These are phyloP conservation scores for Aspergillus sp. DNA, from an alignment of 2,329 filamentous ascomycete species.

Conservation along the genomic window DNA sequence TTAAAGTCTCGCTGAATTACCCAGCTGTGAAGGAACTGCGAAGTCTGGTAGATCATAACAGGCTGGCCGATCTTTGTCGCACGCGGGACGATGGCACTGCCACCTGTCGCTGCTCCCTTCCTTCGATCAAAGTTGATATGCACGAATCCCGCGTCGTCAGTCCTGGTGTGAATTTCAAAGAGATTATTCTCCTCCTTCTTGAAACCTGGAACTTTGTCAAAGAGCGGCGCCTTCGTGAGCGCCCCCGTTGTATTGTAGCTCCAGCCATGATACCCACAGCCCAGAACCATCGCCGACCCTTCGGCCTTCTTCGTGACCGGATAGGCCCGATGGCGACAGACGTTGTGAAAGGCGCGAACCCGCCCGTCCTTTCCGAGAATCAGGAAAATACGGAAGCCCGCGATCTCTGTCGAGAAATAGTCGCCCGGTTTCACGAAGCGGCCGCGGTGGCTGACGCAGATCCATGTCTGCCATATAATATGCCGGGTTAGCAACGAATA, in stretches of 20 bases:
- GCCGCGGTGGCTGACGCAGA: too few species aligned
- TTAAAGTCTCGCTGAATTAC: too few species aligned
- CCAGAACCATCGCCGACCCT: conserved; percentile 51
- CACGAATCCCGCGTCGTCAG: too few species aligned
- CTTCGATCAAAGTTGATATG: too few species aligned
- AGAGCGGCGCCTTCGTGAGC: conserved; percentile 61
- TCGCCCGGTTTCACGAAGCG: too few species aligned
- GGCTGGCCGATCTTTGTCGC: too few species aligned
- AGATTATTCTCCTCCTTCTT: conserved; percentile 58
- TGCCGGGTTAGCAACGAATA: too few species aligned
- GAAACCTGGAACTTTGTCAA: conserved; percentile 57
- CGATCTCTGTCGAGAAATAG: conserved; percentile 17
- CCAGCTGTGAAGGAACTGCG: too few species aligned
- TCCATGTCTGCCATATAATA: too few species aligned
- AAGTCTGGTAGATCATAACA: too few species aligned
- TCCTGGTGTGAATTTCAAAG: conserved; percentile 29
- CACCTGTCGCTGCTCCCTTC: too few species aligned
- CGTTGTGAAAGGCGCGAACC: conserved; percentile 63
- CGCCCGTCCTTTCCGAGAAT: conserved; percentile 51
- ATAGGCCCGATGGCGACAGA: conserved; percentile 62
- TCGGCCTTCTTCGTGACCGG: conserved; percentile 51
- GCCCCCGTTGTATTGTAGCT: conserved; percentile 59
- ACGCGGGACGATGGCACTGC: too few species aligned
- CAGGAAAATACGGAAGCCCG: conserved; percentile 58
- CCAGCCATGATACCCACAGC: conserved; percentile 65